Conservation (phyloP, 2,329 filamentous ascomycete species). For the Colletotrichum kahawae region DNA sequence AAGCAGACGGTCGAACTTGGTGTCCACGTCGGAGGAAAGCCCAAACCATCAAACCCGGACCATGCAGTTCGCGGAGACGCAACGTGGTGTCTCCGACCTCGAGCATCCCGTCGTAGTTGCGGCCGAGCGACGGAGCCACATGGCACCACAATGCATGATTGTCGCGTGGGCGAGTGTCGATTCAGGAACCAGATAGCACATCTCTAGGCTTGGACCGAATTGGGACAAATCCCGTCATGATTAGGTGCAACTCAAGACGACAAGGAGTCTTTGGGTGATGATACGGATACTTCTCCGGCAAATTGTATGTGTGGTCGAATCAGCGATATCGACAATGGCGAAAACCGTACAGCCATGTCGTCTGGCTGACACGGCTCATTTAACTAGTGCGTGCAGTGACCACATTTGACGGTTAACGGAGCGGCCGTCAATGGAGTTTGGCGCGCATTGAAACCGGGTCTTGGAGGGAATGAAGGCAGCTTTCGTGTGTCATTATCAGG, state of each 20-base stretch:
- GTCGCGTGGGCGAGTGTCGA: background rate
- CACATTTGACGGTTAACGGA: slow-evolving; percentile 4
- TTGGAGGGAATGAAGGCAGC: background rate
- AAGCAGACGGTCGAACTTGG: background rate
- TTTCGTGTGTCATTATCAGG: slow-evolving; percentile 15
- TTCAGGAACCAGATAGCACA: background rate
- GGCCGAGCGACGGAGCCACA: background rate
- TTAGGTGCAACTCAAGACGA: background rate
- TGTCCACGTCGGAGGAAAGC: background rate
- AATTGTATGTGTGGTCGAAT: background rate
- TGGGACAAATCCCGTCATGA: background rate
- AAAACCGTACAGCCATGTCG: background rate
- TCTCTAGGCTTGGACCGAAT: background rate
- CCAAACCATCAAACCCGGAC: background rate
- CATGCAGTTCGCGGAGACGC: background rate
- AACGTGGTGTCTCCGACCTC: background rate
- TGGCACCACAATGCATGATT: background rate
- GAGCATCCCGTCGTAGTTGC: background rate
- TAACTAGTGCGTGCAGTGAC: slow-evolving; percentile 12
- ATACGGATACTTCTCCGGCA: background rate
- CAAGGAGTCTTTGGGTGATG: background rate
- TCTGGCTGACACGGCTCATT: slow-evolving; percentile 14
- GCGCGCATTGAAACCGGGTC: slow-evolving; percentile 17
- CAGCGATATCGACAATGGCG: background rate
- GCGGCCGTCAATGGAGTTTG: background rate